Conservation (phyloP, 306 rosid genomes). For the Hylodesmum podocarpum region DNA sequence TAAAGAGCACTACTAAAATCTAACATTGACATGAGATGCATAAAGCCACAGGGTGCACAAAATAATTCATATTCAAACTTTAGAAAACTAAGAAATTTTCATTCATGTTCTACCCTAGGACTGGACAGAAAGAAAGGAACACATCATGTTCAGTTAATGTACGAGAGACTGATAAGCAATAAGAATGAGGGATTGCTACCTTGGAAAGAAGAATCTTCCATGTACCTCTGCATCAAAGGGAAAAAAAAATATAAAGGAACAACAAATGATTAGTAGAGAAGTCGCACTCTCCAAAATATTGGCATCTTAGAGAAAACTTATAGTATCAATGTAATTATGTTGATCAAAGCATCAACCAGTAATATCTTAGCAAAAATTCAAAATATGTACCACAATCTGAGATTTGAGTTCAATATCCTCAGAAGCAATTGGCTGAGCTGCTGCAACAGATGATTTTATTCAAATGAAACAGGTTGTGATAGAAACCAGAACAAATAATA, state of each 20-base stretch:
- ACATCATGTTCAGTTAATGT: not conserved
- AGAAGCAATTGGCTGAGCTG: slow-evolving; percentile 42
- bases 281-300: slow-evolving; percentile 15
- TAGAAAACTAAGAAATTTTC: slow-evolving; percentile 1
- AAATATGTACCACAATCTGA: slow-evolving; percentile 61
- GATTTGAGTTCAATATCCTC: slow-evolving; percentile 59
- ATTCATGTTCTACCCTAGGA: not conserved
- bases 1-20: not conserved
- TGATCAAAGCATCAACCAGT: slow-evolving; percentile 10
- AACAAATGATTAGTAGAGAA: slow-evolving; percentile 18
- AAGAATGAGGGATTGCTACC: slow-evolving; percentile 45
- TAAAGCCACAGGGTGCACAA: not conserved
- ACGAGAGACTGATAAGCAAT: slow-evolving; percentile 4
- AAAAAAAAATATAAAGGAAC: slow-evolving; percentile 16
- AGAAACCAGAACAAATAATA: slow-evolving; percentile 19
- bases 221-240: slow-evolving; percentile 65
- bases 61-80: slow-evolving; percentile 14
- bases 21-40: not conserved
- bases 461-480: slow-evolving; percentile 25
- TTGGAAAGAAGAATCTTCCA: slow-evolving; percentile 92
- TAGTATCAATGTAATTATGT: not conserved
- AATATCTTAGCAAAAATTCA: not conserved
- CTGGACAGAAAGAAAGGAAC: not conserved
- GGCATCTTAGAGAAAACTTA: slow-evolving; percentile 11
- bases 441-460: slow-evolving; percentile 44